Evolutionary conservation across 495 filamentous ascomycete genomes (phyloP), one percentile per base, ranked within the genome.

Genomic region (Neohortaea acidophila): DNA sequence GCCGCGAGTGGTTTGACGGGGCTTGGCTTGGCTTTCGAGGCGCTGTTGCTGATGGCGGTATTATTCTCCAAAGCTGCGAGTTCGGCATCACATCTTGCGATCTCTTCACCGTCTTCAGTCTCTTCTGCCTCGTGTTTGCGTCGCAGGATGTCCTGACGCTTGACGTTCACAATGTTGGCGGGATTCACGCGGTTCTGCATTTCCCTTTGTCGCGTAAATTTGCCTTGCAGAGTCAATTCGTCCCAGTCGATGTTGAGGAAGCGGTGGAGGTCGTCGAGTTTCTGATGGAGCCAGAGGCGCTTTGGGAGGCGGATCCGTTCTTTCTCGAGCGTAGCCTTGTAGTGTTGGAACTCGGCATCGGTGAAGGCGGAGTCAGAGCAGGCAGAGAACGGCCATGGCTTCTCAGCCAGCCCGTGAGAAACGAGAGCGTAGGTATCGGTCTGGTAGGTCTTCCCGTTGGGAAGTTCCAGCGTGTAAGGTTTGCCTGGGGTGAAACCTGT

Each of bases 181-280:
- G 49, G 41, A 13, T 60, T 48, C 22, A 48, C 33, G 13, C 54
- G 56, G 29, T 51, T 40, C 31, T 62, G 26, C 47, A 50, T 45
- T 4, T 43, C 59, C 34, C 75, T 68, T 8, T 80, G 54, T 26
- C 75, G 75, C 28, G 67, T 65, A 35, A 96, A 63, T 56, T 86
- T 87, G 38, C 73, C 70, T 30, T 73, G 70, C 38, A 96, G 61
- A 53, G 94, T 85, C 15, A 70, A 72, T 20, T 79, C 72, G 11
- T 79, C 91, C 66, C 87, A 93, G 20, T 65, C 58, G 45, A 77
- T 79, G 45, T 80, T 77, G 48, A 89, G 65, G 23, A 97, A 66
- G 5, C 55, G 56, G 49, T 86, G 80, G 62, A 97, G 86, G 43
- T 85, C 83, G 27, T 66, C 61, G n/a, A 82, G 70, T 59, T 94